Evolutionary conservation across 371 early-diverging fungal genomes (phyloP).

Genomic region (Mortierella sp.): DNA sequence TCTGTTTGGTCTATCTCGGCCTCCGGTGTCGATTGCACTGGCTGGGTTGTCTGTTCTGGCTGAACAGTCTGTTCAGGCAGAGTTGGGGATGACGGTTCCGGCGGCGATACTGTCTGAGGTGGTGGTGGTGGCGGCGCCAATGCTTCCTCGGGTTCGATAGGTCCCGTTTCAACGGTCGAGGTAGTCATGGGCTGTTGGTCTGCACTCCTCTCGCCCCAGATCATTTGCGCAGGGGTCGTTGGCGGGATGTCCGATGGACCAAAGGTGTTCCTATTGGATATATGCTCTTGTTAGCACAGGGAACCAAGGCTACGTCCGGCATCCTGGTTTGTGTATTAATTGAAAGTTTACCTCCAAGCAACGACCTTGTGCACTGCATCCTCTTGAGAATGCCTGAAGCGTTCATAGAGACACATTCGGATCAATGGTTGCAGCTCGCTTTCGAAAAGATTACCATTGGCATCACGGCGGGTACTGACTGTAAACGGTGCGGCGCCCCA

Average conservation of each 20-base stretch:
- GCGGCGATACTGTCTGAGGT: too few relatives aligned
- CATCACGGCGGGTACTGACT: conserved; percentile 32
- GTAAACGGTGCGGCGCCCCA: conserved; percentile 44
- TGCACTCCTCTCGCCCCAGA: conserved; percentile 12
- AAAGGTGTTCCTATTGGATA: conserved; percentile 2
- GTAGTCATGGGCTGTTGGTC: background rate
- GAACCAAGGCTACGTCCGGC: background rate
- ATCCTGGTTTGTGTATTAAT: background rate
- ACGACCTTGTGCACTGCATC: conserved; percentile 42
- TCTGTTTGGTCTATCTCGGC: background rate
- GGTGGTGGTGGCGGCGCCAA: background rate
- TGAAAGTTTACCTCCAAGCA: conserved; percentile 35
- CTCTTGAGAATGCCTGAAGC: conserved; percentile 34
- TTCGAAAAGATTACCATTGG: conserved; percentile 19
- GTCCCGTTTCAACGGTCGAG: conserved; percentile 3
- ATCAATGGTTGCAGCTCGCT: conserved; percentile 38
- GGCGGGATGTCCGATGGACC: conserved; percentile 10
- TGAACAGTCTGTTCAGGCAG: too few relatives aligned
- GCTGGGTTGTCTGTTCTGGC: too few relatives aligned
- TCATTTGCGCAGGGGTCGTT: conserved; percentile 9
- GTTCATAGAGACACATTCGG: conserved; percentile 35
- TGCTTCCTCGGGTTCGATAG: background rate
- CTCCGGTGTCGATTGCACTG: too few relatives aligned
- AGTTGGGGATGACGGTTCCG: too few relatives aligned
- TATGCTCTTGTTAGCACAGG: background rate